Base-by-base conservation (phyloP, 768 basidiomycete species). In the Mycena alexandri region DNA sequence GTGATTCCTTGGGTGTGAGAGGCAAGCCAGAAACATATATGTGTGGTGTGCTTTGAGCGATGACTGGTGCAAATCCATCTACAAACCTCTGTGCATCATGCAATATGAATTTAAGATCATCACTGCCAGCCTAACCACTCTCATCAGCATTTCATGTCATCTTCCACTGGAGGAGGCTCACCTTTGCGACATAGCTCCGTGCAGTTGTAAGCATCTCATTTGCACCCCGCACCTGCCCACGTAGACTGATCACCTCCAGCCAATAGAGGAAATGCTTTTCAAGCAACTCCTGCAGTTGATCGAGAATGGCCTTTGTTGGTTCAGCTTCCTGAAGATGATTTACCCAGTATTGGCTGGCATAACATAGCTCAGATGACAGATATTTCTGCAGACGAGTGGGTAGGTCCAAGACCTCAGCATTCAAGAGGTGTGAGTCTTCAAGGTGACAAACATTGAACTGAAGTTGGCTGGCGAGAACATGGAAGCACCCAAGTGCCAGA, bases 401-500 rank as follows among this genome's bases (percentile, higher is more conserved):
- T 2, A 57, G 43, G 19, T 46, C 43, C 5, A 17, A 13, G 7
- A 50, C 38, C 12, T 61, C 24, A 12, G 16, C 36, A 52, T 61
- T 52, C 19, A 61, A 41, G 21, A 61, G 12, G 38, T 52, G 17
- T 3, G 60, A 61, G 38, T 61, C 33, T 36, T 61, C 41, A 21
- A 61, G 50, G 22, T 14, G n/a, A 51, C 59, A 61, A 6, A 61
- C 24, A 13, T 62, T 62, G 29, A 62, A 62, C 3, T 11, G 42
- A 19, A 62, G 51, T 12, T 54, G 25, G 3, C 10, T 29, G 12
- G 29, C 44, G 2, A 62, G 52, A 19, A 62, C 12, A 17, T 38
- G 25, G 19, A 62, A n/a, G 29, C 61, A 61, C 10, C 51, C 38
- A n/a, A 54, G 8, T 1, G 51, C 36, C 5, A 54, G 13, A 12